Evolutionary conservation across 2,329 filamentous ascomycete species (phyloP), one percentile per base, ranked within the genome.

Genomic region (Trichoderma aggressivum): DNA sequence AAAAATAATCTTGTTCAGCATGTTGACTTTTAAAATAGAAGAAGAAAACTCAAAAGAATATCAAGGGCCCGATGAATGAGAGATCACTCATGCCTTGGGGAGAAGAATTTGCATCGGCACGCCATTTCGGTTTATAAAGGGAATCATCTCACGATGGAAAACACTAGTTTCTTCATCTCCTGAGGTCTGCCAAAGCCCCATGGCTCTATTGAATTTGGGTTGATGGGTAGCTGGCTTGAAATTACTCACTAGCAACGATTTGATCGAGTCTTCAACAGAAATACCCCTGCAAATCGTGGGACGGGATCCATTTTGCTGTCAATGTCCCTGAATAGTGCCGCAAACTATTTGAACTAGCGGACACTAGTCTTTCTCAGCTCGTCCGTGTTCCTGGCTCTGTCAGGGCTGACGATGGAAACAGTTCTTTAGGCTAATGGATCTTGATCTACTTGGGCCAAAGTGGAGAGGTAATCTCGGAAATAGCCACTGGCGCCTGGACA

Each of bases 1-100:
- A 18, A 75, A 14, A 24, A 69, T 32, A 16, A 59, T 32, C 26
- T 56, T 61, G 50, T 34, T 16, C 55, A 61, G 34, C 56, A 60
- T 71, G 7, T 36, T 16, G 6, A 28, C 12, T 11, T 18, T 32
- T 4, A 11, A 18, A 6, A 18, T 30, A 3, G 30, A 10, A 34
- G 3, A 8, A 3, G 16, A 8, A 4, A 62, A 34, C 34, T n/a
- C 6, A 66, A 65, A 53, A 21, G 30, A 65, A 18, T 39, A 21
- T 43, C 34, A 18, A 14, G 26, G 34, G 2, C 4, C 16, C 16
- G 16, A 55, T 66, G 63, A 56, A 55, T 39, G 10, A 30, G 21
- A 3, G 7, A 16, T 39, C 47, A 56, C 21, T 53, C 16, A 56
- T 16, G n/a, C 16, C 32, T 21, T 58, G 53, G 11, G 11, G 14